These are phyloP conservation scores for Rosa chinensis DNA, from an alignment of 306 rosid genomes.

Conservation along the genomic window DNA sequence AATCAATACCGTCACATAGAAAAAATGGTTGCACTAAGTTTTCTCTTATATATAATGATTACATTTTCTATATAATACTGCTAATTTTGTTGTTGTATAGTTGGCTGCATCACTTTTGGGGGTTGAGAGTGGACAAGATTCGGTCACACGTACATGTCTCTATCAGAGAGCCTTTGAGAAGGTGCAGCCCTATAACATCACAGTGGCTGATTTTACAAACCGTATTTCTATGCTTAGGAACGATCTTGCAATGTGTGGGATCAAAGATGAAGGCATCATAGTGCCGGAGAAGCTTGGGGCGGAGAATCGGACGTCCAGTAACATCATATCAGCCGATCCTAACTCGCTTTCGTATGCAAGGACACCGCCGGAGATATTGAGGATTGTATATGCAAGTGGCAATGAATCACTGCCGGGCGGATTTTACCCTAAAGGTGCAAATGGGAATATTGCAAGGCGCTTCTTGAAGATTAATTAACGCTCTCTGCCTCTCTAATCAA, in stretches of 20 bases:
- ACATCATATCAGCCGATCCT: conserved; percentile 24
- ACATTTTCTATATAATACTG: not conserved
- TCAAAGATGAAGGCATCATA: conserved; percentile 33
- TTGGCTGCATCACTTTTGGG: conserved; percentile 27
- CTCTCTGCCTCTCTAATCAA: too few relatives aligned
- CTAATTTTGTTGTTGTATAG: not conserved
- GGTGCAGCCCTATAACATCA: conserved; percentile 27
- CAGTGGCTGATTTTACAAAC: conserved; percentile 30
- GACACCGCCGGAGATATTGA: conserved; percentile 20
- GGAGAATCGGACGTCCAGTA: conserved; percentile 22
- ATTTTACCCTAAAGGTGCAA: conserved; percentile 28
- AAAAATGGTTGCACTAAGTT: too few relatives aligned
- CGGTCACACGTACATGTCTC: conserved; percentile 23
- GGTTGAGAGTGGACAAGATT: conserved; percentile 31
- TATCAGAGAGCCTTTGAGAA: not conserved
- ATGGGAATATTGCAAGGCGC: conserved; percentile 26
- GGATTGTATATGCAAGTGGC: conserved; percentile 24
- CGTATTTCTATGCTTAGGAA: conserved; percentile 15
- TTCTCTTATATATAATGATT: not conserved
- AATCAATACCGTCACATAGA: not conserved
- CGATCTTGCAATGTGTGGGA: conserved; percentile 26
- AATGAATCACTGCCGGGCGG: conserved; percentile 25
- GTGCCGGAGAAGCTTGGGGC: conserved; percentile 29
- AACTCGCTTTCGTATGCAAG: conserved; percentile 26
- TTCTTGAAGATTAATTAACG: not conserved